phyloP scores from a whole-genome alignment of 768 basidiomycete genomes.

The Daedaleopsis nitida region DNA sequence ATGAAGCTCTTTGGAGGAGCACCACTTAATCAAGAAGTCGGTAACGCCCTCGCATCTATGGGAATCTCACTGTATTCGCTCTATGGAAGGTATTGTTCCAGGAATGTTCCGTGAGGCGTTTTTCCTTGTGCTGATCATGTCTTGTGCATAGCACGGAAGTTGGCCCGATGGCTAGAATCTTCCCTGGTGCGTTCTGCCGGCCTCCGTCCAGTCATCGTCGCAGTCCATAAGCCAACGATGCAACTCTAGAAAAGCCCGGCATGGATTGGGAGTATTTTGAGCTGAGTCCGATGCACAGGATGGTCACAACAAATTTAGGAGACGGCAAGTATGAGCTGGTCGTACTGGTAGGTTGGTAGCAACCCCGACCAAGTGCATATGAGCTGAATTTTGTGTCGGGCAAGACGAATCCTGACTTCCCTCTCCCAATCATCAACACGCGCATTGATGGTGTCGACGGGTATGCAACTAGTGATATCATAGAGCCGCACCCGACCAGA shows the following conservation, averaged over 20 bases:
- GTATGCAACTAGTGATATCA: conserved; percentile 44
- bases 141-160: conserved; percentile 14
- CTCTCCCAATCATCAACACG: conserved; percentile 10
- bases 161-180: conserved; percentile 7
- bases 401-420: conserved; percentile 1
- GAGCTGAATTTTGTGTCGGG: neutral
- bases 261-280: conserved; percentile 18
- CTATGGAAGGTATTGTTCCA: conserved; percentile 5
- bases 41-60: conserved; percentile 9
- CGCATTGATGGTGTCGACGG: conserved; percentile 32
- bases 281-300: neutral
- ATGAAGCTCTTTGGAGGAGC: conserved; percentile 14
- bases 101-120: neutral
- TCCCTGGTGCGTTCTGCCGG: conserved; percentile 3
- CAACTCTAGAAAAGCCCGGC: conserved; percentile 6
- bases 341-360: neutral
- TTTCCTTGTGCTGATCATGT: neutral
- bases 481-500: conserved; percentile 43
- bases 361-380: neutral
- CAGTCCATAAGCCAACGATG: no score
- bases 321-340: conserved; percentile 14
- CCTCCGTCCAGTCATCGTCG: no score
- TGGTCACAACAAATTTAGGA: neutral
- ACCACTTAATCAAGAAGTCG: conserved; percentile 12
- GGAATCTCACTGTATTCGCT: conserved; percentile 9